phyloP scores from a whole-genome alignment of 768 basidiomycete species.

The Kwoniella mangroviensis region DNA sequence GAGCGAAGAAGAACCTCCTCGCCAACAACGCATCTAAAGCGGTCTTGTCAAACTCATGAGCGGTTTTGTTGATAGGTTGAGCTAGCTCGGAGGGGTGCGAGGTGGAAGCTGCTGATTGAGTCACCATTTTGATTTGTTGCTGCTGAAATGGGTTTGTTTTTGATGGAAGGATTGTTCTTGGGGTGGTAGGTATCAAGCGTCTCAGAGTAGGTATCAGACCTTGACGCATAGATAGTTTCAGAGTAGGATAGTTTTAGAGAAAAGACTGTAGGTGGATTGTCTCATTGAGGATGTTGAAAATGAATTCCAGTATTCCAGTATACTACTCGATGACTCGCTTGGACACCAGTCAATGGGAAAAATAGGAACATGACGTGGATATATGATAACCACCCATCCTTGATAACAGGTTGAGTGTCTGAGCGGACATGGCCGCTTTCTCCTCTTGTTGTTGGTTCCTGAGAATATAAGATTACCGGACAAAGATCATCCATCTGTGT shows the following conservation, averaged over 20 bases:
- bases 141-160: neutral
- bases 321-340: neutral
- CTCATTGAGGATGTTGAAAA: neutral
- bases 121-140: conserved; percentile 27
- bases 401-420: neutral
- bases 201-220: conserved; percentile 7
- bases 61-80: conserved; percentile 72
- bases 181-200: conserved; percentile 8
- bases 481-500: neutral
- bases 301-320: neutral
- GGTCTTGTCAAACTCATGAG: conserved; percentile 83
- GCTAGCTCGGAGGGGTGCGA: conserved; percentile 42
- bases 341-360: neutral
- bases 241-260: neutral
- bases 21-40: conserved; percentile 83
- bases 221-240: conserved; percentile 27
- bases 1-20: conserved; percentile 94
- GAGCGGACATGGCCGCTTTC: neutral
- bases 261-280: neutral
- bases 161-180: neutral
- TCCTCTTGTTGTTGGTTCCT: neutral
- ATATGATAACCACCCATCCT: no score
- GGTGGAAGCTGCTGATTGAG: conserved; percentile 46
- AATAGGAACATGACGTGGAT: neutral
- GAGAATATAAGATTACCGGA: no score